A percentile compares a stretch with the other conserved stretches of the same genome.
phyloP scores from a whole-genome alignment of 2,329 filamentous ascomycete genomes.

The Colletotrichum abscissum region DNA sequence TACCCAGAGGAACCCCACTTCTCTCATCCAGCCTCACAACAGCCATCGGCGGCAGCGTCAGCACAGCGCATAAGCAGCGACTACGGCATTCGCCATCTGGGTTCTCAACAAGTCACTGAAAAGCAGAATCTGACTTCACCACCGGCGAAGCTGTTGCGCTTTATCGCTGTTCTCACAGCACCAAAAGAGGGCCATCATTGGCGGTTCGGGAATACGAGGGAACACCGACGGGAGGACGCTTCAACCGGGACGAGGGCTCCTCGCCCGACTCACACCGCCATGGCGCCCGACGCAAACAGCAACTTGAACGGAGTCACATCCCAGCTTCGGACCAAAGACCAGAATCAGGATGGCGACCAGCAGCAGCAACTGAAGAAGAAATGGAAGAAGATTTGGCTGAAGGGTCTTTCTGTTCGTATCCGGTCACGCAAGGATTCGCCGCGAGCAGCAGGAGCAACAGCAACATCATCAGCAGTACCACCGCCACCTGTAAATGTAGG shows the following conservation, averaged over 20 bases:
- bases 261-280: conserved; percentile 17
- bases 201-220: neutral
- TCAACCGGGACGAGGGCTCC: conserved; percentile 13
- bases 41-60: neutral
- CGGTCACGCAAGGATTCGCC: conserved; percentile 22
- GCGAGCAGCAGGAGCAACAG: neutral
- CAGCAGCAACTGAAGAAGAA: conserved; percentile 28
- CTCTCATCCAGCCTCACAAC: neutral
- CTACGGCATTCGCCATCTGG: neutral
- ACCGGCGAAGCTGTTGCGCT: neutral
- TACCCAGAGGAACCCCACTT: neutral
- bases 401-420: conserved; percentile 28
- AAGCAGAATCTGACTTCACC: neutral
- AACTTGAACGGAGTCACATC: neutral
- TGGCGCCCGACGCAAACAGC: conserved; percentile 24
- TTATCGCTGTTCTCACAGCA: neutral
- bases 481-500: no score
- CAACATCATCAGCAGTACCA: neutral
- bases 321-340: neutral
- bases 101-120: neutral
- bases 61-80: neutral
- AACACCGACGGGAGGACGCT: neutral
- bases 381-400: conserved; percentile 29
- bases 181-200: neutral
- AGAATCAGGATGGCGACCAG: neutral